A percentile compares a stretch with the other conserved stretches of the same genome.
These are phyloP conservation scores for Plasmodium fragile DNA, from an alignment of 169 alveolate species.

Conservation along the genomic window DNA sequence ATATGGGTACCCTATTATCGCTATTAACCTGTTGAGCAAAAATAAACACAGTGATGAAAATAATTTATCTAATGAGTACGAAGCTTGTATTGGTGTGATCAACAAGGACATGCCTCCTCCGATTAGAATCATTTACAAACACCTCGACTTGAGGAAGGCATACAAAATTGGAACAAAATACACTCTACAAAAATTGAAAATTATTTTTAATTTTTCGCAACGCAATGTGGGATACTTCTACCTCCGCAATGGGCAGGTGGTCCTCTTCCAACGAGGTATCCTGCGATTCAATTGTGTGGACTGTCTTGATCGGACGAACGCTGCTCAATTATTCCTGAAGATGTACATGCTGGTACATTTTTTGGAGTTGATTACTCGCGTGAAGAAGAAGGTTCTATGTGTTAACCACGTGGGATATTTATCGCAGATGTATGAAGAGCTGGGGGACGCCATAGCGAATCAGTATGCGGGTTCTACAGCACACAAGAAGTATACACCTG, in stretches of 20 bases:
- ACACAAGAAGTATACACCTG: constrained; percentile 82
- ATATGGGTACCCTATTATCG: constrained; percentile 82
- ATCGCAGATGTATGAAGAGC: constrained; percentile 77
- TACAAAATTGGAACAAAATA: constrained; percentile 72
- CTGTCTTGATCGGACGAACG: constrained; percentile 98
- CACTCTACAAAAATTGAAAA: constrained; percentile 68
- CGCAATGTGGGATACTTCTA: constrained; percentile 70
- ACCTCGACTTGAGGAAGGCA: constrained; percentile 75
- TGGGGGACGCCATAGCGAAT: constrained; percentile 85
- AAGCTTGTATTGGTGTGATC: constrained; percentile 35
- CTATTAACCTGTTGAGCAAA: constrained; percentile 80
- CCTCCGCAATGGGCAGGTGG: background rate
- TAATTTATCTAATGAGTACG: constrained; percentile 73
- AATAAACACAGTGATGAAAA: constrained; percentile 79
- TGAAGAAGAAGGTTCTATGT: constrained; percentile 32
- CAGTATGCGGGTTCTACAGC: constrained; percentile 89
- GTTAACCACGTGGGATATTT: constrained; percentile 60
- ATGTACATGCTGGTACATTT: constrained; percentile 75
- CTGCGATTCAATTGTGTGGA: constrained; percentile 98
- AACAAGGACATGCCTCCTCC: constrained; percentile 77
- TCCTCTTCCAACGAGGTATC: constrained; percentile 91
- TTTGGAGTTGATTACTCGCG: constrained; percentile 38
- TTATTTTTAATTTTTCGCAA: constrained; percentile 47
- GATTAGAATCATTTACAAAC: constrained; percentile 70
- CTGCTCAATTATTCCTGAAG: constrained; percentile 84